Evolutionary conservation across 1,139 yeast species (phyloP), one percentile per base, ranked within the genome.

Genomic region (Nakaseomyces kungkrabaensis): DNA sequence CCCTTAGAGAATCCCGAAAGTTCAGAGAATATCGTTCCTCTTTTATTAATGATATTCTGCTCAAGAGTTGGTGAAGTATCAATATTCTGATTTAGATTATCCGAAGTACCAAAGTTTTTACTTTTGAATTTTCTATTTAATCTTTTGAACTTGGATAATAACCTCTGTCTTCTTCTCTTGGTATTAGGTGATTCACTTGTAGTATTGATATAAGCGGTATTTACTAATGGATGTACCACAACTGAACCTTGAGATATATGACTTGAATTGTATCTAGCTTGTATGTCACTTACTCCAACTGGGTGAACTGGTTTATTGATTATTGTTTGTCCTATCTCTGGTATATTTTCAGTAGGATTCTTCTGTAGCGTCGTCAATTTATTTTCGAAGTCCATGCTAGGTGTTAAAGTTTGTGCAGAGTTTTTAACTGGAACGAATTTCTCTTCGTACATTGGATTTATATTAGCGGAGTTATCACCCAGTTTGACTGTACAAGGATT

Each of bases 361-460:
- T 46, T 22, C 31, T 22, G 8, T 26, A 27, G 6, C 37, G 24
- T 33, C 25, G 10, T 3, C 11, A 25, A 5, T 24, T 43, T 44
- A 26, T 41, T 38, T 11, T 7, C 32, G 6, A 45, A 32, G 8
- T 62, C 67, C 54, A 60, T 53, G 26, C 59, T 62, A 10, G 68
- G 66, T 4, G 66, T 64, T 36, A 66, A 45, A 0, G 70, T 66
- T 47, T 63, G 68, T 3, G 66, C 57, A 4, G 68, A 65, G 47
- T 58, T 54, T 49, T 66, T 66, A 46, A 62, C 42, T 4, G 62
- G 59, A 5, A 64, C 54, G 42, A 54, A 59, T 46, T 52, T 58
- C 22, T 37, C 33, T 24, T 38, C 42, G 11, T 25, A 38, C 13
- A 24, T 26, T 13, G 4, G 13, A n/a, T 17, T 42, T 29, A 25